phyloP scores from a whole-genome alignment of 345 rosid genomes.

The Euphorbia peplus region DNA sequence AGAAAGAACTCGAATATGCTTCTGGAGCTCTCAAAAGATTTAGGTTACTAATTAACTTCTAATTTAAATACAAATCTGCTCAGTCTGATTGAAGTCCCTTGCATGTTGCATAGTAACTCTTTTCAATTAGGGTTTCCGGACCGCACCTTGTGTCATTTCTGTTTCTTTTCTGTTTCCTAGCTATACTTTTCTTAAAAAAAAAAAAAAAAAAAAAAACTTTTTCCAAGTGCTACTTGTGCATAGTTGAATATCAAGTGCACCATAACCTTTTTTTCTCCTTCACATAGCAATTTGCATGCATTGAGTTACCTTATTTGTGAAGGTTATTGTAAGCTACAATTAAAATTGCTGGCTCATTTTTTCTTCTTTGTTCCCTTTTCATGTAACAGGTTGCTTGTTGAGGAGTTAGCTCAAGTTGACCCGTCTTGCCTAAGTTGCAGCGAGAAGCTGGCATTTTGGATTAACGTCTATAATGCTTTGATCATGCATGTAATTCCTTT shows the following conservation, averaged over 20 bases:
- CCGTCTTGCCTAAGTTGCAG: conserved; percentile 63
- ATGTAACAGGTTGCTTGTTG: conserved; percentile 67
- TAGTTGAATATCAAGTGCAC: conserved; percentile 4
- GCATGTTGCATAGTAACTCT: background rate
- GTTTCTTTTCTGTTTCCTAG: background rate
- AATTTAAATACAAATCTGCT: background rate
- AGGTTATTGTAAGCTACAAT: background rate
- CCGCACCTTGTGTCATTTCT: too few species aligned
- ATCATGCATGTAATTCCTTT: conserved; percentile 78
- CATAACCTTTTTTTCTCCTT: background rate
- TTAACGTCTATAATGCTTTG: conserved; percentile 89
- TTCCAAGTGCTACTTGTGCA: background rate
- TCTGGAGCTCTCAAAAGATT: conserved; percentile 81
- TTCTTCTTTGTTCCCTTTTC: conserved; percentile 10
- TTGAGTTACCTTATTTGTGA: background rate
- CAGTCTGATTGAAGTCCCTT: background rate
- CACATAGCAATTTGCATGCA: background rate
- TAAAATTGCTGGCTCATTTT: conserved; percentile 3
- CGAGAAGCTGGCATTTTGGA: conserved; percentile 97
- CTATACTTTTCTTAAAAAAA: too few species aligned
- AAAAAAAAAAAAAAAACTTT: too few species aligned
- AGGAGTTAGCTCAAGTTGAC: conserved; percentile 78
- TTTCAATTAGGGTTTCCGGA: too few species aligned
- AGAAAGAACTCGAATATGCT: conserved; percentile 90
- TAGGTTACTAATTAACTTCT: conserved; percentile 47